Evolutionary conservation across 257 asterid genomes (phyloP).

Genomic region (Nicotiana knightiana): DNA sequence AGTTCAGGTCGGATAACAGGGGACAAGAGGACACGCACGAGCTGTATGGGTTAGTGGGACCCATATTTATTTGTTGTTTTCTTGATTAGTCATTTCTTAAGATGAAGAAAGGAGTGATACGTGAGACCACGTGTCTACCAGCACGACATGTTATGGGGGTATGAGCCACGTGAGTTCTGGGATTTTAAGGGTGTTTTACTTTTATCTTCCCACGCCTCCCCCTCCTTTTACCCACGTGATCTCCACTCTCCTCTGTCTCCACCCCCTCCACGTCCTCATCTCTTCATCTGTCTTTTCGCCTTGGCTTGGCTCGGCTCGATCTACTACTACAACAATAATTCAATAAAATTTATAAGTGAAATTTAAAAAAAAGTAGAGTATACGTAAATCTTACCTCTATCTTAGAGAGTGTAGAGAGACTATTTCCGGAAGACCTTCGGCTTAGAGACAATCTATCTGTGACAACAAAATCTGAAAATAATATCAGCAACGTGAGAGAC

Average conservation of each 20-base stretch:
- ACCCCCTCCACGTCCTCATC: not conserved
- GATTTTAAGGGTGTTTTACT: conserved; percentile 6
- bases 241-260: conserved; percentile 41
- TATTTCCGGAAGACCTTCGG: no score
- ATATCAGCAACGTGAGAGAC: no score
- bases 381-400: no score
- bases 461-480: no score
- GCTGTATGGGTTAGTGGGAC: conserved; percentile 9
- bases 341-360: no score
- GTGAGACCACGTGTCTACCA: conserved; percentile 49
- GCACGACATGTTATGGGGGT: conserved; percentile 29
- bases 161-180: conserved; percentile 43
- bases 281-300: not conserved
- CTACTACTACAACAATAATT: no score
- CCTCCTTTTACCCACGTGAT: conserved; percentile 52
- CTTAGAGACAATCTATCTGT: no score
- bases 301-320: not conserved
- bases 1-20: conserved; percentile 28
- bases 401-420: no score
- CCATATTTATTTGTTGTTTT: not conserved
- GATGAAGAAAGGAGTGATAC: conserved; percentile 16
- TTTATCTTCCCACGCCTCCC: conserved; percentile 12
- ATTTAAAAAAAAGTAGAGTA: no score
- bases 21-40: conserved; percentile 45
- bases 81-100: not conserved